Conservation (phyloP, 441 rosid genomes). For the Brassica balearica region DNA sequence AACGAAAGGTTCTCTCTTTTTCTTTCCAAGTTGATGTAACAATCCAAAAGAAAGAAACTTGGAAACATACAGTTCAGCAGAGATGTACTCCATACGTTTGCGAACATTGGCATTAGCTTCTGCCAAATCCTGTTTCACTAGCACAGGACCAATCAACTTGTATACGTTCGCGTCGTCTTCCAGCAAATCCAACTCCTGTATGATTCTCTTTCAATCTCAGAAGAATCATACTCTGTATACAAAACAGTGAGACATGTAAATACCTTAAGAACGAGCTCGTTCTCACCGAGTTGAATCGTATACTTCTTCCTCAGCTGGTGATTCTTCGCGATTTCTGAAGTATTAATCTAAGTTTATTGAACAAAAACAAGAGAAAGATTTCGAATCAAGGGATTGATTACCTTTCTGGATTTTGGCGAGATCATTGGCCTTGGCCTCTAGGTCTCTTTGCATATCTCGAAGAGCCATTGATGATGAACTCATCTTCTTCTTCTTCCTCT, state of each 20-base stretch:
- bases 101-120: slow-evolving; percentile 97
- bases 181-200: slow-evolving; percentile 82
- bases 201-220: neutral
- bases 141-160: slow-evolving; percentile 92
- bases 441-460: slow-evolving; percentile 81
- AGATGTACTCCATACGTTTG: slow-evolving; percentile 90
- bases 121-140: slow-evolving; percentile 97
- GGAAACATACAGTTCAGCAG: slow-evolving; percentile 78
- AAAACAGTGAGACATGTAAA: neutral
- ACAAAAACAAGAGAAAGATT: neutral
- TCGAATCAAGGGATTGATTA: neutral
- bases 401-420: slow-evolving; percentile 91
- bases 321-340: slow-evolving; percentile 77
- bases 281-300: slow-evolving; percentile 92
- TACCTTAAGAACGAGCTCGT: slow-evolving; percentile 93
- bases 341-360: neutral
- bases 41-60: slow-evolving; percentile 7
- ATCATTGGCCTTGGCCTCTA: slow-evolving; percentile 82
- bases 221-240: neutral
- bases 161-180: slow-evolving; percentile 86
- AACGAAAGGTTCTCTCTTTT: neutral
- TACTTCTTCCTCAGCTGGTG: slow-evolving; percentile 93
- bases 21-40: too few species aligned
- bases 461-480: slow-evolving; percentile 65
- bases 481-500: slow-evolving; percentile 46